These are phyloP conservation scores for Leccinum rimulosum DNA, from an alignment of 768 basidiomycete genomes.

Conservation along the genomic window DNA sequence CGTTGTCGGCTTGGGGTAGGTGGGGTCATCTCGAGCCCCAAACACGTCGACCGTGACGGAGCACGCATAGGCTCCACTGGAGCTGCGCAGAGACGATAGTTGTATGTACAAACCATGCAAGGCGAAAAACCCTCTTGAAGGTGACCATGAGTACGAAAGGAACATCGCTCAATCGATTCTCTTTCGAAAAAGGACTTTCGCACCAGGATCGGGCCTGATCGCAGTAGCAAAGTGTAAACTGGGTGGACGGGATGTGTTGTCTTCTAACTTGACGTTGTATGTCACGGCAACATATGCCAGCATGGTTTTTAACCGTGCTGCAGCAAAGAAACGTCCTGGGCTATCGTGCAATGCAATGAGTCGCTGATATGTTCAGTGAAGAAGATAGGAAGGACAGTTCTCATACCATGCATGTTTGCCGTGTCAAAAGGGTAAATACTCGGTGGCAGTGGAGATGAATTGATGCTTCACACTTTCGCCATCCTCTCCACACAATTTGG, in stretches of 20 bases:
- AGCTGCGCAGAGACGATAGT: no score
- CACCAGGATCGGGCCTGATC: neutral
- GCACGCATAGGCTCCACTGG: no score
- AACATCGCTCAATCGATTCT: neutral
- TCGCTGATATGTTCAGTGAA: neutral
- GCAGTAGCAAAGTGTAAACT: neutral
- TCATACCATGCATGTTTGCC: constrained; percentile 29
- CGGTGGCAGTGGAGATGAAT: constrained; percentile 33
- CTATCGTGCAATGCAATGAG: neutral
- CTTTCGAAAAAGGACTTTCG: neutral
- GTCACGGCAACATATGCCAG: neutral
- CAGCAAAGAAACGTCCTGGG: neutral
- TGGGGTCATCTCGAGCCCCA: no score
- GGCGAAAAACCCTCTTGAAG: no score
- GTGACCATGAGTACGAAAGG: no score
- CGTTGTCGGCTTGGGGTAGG: no score
- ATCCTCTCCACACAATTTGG: constrained; percentile 30
- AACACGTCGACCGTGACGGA: no score
- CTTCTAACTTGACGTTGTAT: neutral
- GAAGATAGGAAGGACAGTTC: neutral
- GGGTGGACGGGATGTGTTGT: neutral
- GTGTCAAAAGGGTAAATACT: constrained; percentile 39
- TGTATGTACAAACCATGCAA: no score
- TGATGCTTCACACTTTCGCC: constrained; percentile 35
- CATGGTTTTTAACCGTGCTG: neutral